Conservation (phyloP, 495 filamentous ascomycete species). For the Astrocystis sublimbata region DNA sequence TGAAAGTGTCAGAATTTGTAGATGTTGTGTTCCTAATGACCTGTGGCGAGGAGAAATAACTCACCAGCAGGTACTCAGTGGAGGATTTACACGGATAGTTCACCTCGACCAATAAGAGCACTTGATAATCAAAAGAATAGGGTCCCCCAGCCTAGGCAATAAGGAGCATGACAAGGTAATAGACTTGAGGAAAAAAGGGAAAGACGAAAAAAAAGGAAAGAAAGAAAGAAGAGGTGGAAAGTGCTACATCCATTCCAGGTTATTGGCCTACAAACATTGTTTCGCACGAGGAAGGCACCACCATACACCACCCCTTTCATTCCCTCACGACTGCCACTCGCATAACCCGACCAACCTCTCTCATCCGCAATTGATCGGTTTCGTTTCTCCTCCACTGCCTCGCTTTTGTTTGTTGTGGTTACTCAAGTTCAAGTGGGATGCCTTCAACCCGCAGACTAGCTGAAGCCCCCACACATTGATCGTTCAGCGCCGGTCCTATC, state of each 20-base stretch:
- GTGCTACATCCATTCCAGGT: neutral
- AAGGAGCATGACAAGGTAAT: constrained; percentile 7
- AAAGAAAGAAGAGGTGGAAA: neutral
- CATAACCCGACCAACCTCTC: constrained; percentile 7
- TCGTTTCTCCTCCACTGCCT: neutral
- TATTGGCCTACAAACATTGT: neutral
- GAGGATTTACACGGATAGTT: neutral
- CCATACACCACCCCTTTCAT: neutral
- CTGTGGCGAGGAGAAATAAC: neutral
- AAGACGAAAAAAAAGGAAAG: neutral
- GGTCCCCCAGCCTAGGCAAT: neutral
- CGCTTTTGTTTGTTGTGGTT: neutral
- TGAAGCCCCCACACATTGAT: neutral
- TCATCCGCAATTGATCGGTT: neutral
- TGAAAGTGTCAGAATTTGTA: neutral
- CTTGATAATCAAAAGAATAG: neutral
- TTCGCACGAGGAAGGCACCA: no score
- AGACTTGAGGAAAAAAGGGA: neutral
- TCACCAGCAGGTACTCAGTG: neutral
- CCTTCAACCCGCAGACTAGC: neutral
- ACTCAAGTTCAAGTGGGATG: neutral
- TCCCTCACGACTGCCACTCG: neutral
- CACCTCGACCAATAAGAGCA: neutral
- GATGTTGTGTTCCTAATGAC: no score
- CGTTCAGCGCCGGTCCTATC: neutral